Evolutionary conservation across 106 monocot species (phyloP), one percentile per base, ranked within the genome.

Genomic region (Allium sativum): DNA sequence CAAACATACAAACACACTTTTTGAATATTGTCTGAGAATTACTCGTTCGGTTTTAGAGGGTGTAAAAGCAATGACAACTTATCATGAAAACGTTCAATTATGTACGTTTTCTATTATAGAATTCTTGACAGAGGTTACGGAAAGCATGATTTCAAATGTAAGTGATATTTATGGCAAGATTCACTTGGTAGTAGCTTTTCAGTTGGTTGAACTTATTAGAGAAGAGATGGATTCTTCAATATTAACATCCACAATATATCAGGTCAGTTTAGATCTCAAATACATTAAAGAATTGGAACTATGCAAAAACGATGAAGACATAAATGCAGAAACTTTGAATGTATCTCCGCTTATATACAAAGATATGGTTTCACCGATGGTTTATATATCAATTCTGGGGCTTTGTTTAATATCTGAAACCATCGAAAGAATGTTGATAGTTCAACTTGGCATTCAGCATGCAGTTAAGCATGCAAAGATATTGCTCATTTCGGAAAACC

Each of bases 41-140:
- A 80, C 80, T 68, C 70, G 67, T 50, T 70, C 68, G 42, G 46
- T 85, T 63, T 50, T 85, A 40, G 51, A 77, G 59, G 77, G 74
- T 51, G 59, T 85, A 68, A 81, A 65, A 44, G 21, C 18, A 31
- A 7, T 21, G 18, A 65, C 31, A n/a, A 52, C 45, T 59, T 15
- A 7, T 68, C 45, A 55, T 66, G 69, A 64, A 15, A 21, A 18
- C 4, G 69, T 61, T 17, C 62, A 60, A 18, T 61, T 59, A 12
- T 76, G 72, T 42, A 18, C 73, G 22, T 44, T 14, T 11, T 69
- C 42, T 12, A 60, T 79, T 58, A 12, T 73, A 18, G 68, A 51
- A 62, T 80, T 77, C 59, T 46, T 48, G 22, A 74, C 70, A 41
- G 70, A 68, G 19, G 31, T 81, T 4, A 70, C 52, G 64, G 69